phyloP scores from a whole-genome alignment of 768 basidiomycete genomes.

The Calvatia gigantea region DNA sequence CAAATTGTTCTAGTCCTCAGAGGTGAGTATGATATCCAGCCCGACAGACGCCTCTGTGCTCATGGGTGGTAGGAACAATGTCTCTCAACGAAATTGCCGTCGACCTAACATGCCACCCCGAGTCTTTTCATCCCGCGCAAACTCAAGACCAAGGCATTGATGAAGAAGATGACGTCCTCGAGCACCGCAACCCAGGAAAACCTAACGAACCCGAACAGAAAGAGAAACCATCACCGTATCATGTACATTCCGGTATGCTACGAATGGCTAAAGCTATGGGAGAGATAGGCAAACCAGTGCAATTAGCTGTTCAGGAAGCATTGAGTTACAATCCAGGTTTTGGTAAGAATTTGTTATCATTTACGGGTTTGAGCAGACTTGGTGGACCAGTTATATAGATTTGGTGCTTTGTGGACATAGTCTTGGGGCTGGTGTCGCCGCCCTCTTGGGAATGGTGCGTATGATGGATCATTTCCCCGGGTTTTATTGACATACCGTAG shows the following conservation, averaged over 20 bases:
- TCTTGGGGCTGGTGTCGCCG: conserved; percentile 79
- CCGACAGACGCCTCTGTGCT: conserved; percentile 11
- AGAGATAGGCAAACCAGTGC: conserved; percentile 69
- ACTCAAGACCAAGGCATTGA: conserved; percentile 21
- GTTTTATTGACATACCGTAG: conserved; percentile 29
- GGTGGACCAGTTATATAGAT: conserved; percentile 34
- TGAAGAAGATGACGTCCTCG: conserved; percentile 21
- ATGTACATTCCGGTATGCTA: conserved; percentile 80
- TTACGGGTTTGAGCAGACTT: background rate
- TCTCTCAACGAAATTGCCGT: conserved; percentile 84
- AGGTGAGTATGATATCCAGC: conserved; percentile 35
- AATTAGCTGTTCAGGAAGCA: conserved; percentile 69
- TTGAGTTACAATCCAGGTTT: conserved; percentile 67
- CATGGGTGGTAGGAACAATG: conserved; percentile 56
- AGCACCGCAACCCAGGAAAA: too few relatives aligned
- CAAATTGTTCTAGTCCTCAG: conserved; percentile 77
- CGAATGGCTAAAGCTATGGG: conserved; percentile 82
- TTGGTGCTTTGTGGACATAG: conserved; percentile 81
- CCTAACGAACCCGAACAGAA: conserved; percentile 17
- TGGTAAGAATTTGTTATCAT: conserved; percentile 40
- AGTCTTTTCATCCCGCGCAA: conserved; percentile 55
- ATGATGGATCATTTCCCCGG: background rate
- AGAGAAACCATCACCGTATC: conserved; percentile 33
- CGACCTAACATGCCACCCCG: conserved; percentile 78
- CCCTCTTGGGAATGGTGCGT: conserved; percentile 67